Conservation (phyloP, 2,329 filamentous ascomycete genomes). For the Cladosporium sp. region DNA sequence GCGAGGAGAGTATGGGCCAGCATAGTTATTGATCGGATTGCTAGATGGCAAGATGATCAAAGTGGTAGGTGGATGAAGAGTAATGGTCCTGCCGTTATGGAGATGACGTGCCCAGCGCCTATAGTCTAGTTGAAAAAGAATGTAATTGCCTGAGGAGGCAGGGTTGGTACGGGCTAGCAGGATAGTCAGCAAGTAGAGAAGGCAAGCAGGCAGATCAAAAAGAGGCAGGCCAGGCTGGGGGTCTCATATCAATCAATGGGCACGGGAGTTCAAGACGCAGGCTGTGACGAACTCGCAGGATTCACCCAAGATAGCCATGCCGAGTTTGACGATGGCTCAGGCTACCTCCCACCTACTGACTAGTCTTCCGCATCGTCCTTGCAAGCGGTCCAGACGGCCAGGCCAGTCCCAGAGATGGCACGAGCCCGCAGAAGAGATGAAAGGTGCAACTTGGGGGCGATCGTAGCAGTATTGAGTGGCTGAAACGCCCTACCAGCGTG, state of each 20-base stretch:
- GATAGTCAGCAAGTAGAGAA: neutral
- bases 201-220: conserved; percentile 2
- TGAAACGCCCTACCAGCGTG: conserved; percentile 2
- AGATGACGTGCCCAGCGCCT: conserved; percentile 9
- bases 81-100: conserved; percentile 6
- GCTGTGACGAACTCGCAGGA: neutral
- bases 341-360: neutral
- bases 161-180: conserved; percentile 3
- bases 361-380: neutral
- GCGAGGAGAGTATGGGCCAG: conserved; percentile 5
- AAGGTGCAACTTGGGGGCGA: conserved; percentile 2
- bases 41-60: neutral
- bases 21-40: neutral
- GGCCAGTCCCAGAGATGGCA: conserved; percentile 9
- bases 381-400: conserved; percentile 7
- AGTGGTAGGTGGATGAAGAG: neutral
- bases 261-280: neutral
- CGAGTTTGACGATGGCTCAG: conserved; percentile 7
- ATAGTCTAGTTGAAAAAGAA: conserved; percentile 4
- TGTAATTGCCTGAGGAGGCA: conserved; percentile 11
- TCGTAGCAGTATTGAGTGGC: conserved; percentile 1
- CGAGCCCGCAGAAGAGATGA: conserved; percentile 11
- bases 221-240: conserved; percentile 6
- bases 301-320: neutral
- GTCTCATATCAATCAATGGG: conserved; percentile 12